Evolutionary conservation across 257 asterid genomes (phyloP).

Genomic region (Ehretia macrophylla): DNA sequence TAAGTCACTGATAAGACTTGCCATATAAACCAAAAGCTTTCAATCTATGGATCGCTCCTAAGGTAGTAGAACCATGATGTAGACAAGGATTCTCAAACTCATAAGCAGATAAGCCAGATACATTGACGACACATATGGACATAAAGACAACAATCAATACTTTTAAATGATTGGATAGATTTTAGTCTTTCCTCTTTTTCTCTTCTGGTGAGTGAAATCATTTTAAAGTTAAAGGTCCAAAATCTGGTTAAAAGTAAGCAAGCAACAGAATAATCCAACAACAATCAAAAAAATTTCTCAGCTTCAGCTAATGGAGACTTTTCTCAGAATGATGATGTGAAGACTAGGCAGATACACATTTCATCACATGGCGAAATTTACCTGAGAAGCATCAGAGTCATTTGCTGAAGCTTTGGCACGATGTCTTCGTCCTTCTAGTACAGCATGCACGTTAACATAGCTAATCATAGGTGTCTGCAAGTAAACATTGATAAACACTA

Average conservation of each 20-base stretch:
- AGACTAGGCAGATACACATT: neutral
- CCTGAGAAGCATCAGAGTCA: conserved; percentile 94
- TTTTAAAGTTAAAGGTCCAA: too few relatives aligned
- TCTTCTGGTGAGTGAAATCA: too few relatives aligned
- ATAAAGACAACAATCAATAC: too few relatives aligned
- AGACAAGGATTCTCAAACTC: neutral
- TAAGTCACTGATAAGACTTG: conserved; percentile 14
- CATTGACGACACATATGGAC: too few relatives aligned
- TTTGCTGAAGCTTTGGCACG: conserved; percentile 83
- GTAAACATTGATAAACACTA: conserved; percentile 10
- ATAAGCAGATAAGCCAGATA: too few relatives aligned
- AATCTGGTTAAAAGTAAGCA: too few relatives aligned
- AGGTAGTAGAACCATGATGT: neutral
- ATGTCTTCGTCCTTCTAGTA: conserved; percentile 83
- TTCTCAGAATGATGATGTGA: neutral
- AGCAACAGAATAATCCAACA: neutral
- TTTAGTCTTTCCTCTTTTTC: too few relatives aligned
- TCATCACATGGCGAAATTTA: conserved; percentile 19
- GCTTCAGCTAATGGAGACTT: neutral
- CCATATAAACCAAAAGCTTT: neutral
- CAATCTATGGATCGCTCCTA: neutral
- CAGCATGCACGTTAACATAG: conserved; percentile 92
- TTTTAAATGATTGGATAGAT: too few relatives aligned
- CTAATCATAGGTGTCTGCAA: conserved; percentile 92
- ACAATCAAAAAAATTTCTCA: neutral